Conservation (phyloP, 371 early-diverging fungal genomes). For the Chytridium lagenaria region DNA sequence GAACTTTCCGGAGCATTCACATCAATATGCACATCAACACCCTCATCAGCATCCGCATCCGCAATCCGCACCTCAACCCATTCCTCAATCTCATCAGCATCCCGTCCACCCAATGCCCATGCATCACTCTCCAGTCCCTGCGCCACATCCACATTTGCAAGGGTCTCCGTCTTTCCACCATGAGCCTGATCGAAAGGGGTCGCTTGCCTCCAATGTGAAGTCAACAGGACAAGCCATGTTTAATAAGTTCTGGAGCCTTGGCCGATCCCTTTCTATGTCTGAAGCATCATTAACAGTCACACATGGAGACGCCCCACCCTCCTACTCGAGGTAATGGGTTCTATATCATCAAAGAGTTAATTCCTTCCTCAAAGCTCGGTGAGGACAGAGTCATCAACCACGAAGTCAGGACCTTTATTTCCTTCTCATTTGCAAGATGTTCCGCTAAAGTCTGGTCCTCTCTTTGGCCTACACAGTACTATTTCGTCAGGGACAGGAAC, state of each 20-base stretch:
- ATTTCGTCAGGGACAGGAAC: too few relatives aligned
- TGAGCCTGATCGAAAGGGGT: neutral
- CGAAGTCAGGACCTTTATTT: neutral
- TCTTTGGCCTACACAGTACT: neutral
- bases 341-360: neutral
- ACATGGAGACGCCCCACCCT: neutral
- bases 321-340: neutral
- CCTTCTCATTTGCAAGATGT: neutral
- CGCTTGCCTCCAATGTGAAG: neutral
- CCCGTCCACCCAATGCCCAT: neutral
- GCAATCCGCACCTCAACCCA: neutral
- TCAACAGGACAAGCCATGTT: neutral
- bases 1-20: neutral
- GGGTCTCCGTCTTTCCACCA: too few relatives aligned
- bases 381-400: too few relatives aligned
- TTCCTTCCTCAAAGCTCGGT: too few relatives aligned
- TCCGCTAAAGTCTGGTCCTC: neutral
- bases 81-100: neutral
- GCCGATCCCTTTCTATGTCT: neutral
- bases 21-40: neutral
- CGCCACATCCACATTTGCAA: neutral
- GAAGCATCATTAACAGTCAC: neutral
- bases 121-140: neutral
- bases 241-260: neutral
- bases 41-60: neutral